These are phyloP conservation scores for Trypanosoma scelopori DNA, from an alignment of 208 protist genomes.

Conservation along the genomic window DNA sequence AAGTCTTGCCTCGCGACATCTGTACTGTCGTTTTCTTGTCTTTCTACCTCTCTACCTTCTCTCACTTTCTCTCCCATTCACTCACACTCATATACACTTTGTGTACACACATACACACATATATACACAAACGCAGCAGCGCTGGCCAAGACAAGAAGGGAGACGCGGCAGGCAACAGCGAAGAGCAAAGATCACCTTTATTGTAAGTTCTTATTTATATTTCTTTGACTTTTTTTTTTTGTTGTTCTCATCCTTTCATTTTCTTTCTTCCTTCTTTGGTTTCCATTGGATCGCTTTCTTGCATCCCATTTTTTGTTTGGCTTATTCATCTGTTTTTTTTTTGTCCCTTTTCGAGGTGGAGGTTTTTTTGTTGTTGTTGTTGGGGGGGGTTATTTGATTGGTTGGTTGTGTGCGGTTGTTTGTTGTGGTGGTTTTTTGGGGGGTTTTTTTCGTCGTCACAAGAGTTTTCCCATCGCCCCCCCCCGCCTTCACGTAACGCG, in stretches of 20 bases:
- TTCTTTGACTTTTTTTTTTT: too few relatives aligned
- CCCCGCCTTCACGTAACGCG: too few relatives aligned
- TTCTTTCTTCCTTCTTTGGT: constrained; percentile 15
- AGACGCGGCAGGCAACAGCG: not conserved
- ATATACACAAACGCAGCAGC: not conserved
- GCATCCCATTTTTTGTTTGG: too few relatives aligned
- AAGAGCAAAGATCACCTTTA: constrained; percentile 11
- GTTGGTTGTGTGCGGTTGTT: too few relatives aligned
- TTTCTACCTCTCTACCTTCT: not conserved
- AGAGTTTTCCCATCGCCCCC: too few relatives aligned
- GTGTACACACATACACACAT: constrained; percentile 3
- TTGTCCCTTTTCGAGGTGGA: too few relatives aligned
- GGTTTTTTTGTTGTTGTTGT: too few relatives aligned
- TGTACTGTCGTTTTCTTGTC: not conserved
- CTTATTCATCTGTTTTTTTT: too few relatives aligned
- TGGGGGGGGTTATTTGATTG: too few relatives aligned
- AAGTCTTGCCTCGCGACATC: not conserved
- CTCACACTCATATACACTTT: not conserved
- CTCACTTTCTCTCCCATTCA: constrained; percentile 3
- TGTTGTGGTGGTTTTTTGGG: too few relatives aligned
- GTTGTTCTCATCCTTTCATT: not conserved
- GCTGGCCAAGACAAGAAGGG: not conserved
- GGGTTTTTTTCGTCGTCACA: too few relatives aligned
- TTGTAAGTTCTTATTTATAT: too few relatives aligned
- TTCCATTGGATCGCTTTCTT: not conserved